Base-by-base conservation (phyloP, 495 filamentous ascomycete genomes). In the Monascus purpureus region DNA sequence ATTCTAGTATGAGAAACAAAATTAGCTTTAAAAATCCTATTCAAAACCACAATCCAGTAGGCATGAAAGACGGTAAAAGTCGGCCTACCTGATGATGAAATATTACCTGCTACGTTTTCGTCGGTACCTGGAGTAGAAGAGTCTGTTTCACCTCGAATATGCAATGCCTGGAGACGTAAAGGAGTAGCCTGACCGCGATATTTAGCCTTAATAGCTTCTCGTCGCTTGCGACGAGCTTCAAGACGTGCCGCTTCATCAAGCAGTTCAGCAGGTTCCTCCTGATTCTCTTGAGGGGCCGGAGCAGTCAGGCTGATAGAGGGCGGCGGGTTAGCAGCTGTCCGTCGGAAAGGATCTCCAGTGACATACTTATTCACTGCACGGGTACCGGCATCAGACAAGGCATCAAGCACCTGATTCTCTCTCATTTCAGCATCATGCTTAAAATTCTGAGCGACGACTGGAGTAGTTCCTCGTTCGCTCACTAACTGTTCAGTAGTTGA, bases 191-290 rank as follows among this genome's bases (percentile, higher is more conserved):
- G 71, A 28, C 71, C 72, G 49, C 73, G 72, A 45, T 86, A 77
- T 52, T 81, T 90, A 42, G 85, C 82, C 49, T 82, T 76, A 42
- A 93, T 82, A 16, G 83, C 86, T 59, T 93, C 86, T 40, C 90
- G 77, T 28, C 79, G 73, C 41, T 78, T 85, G 8, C 84, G 78
- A 31, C 88, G 80, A 47, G 88, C 80, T 51, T 93, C 82, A 41
- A 93, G 75, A 42, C 85, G 66, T 32, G 76, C 69, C 33, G 75
- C 79, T 63, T 92, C 80, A 46, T 93, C 78, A 37, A 83, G 44
- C 14, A 68, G 61, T 42, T 71, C 65, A 31, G 42, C 36, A 29
- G 53, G 49, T 20, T 59, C 46, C 40, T 49, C 45, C 16, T 26
- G 40, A 14, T 13, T 28, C 9, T 49, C 46, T 25, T 39, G 34